phyloP scores from a whole-genome alignment of 1,139 yeast genomes.

The Sugiyamaella pinicola region DNA sequence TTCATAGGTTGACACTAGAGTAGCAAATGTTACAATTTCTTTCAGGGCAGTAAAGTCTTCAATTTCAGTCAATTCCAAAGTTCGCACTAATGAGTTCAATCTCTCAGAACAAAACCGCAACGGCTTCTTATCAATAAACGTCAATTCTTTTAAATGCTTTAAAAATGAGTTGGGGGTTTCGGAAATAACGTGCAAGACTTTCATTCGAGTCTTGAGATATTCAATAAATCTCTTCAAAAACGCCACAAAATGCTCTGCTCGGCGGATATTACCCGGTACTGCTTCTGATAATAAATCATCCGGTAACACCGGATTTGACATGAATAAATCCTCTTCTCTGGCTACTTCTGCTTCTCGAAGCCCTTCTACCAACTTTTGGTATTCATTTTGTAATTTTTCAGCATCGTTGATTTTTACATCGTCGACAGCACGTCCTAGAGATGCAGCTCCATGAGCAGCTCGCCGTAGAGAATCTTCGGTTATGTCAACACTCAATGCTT shows the following conservation, averaged over 20 bases:
- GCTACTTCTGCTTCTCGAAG: slow-evolving; percentile 75
- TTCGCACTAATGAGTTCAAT: slow-evolving; percentile 80
- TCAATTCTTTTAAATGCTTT: slow-evolving; percentile 88
- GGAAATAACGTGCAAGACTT: slow-evolving; percentile 92
- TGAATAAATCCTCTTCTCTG: slow-evolving; percentile 75
- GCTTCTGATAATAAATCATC: slow-evolving; percentile 88
- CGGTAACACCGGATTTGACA: slow-evolving; percentile 86
- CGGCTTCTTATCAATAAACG: slow-evolving; percentile 91
- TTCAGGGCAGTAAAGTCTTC: slow-evolving; percentile 92
- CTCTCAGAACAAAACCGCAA: slow-evolving; percentile 90
- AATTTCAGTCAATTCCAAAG: slow-evolving; percentile 81
- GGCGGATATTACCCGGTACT: slow-evolving; percentile 92
- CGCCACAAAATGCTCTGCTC: slow-evolving; percentile 96
- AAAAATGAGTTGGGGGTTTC: slow-evolving; percentile 93
- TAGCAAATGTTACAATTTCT: slow-evolving; percentile 96
- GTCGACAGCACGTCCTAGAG: slow-evolving; percentile 72
- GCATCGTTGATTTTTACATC: slow-evolving; percentile 83
- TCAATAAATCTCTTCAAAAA: slow-evolving; percentile 91
- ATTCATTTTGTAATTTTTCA: slow-evolving; percentile 81
- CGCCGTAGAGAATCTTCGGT: slow-evolving; percentile 80
- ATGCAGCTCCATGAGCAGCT: slow-evolving; percentile 80
- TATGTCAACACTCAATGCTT: slow-evolving; percentile 83
- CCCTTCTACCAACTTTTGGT: slow-evolving; percentile 88
- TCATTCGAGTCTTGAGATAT: slow-evolving; percentile 94
- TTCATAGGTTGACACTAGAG: slow-evolving; percentile 92